Conservation (phyloP, 495 filamentous ascomycete genomes). For the Penicillium pulvis region DNA sequence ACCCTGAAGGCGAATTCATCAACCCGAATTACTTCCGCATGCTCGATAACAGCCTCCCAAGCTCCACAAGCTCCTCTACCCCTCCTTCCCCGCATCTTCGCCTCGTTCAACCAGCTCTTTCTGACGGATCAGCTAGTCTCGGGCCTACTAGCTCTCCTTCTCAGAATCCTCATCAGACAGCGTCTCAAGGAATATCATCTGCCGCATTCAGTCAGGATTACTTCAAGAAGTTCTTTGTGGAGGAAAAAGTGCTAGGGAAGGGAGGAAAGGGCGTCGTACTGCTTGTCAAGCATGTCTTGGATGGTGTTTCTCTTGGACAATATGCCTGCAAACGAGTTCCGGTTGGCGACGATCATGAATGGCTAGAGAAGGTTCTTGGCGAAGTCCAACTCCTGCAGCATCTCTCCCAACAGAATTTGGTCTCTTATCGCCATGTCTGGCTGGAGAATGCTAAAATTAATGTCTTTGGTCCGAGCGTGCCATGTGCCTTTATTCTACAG, state of each 20-base stretch:
- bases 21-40: conserved; percentile 92
- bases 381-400: conserved; percentile 92
- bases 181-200: conserved; percentile 70
- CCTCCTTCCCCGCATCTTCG: conserved; percentile 56
- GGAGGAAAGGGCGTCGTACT: conserved; percentile 95
- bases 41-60: conserved; percentile 66
- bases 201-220: conserved; percentile 89
- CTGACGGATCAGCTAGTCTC: conserved; percentile 37
- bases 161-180: conserved; percentile 49
- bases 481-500: conserved; percentile 95
- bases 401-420: conserved; percentile 91
- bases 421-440: conserved; percentile 97
- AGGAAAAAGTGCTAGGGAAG: conserved; percentile 79
- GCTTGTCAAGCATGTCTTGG: conserved; percentile 86
- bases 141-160: conserved; percentile 43
- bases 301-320: conserved; percentile 80
- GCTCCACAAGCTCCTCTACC: conserved; percentile 48
- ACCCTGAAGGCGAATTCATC: conserved; percentile 67
- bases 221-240: conserved; percentile 88
- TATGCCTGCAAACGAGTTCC: conserved; percentile 98
- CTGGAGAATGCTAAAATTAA: conserved; percentile 84
- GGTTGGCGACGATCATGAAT: conserved; percentile 91
- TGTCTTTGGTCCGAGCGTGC: conserved; percentile 85
- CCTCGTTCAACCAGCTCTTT: conserved; percentile 49
- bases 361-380: conserved; percentile 90